Evolutionary conservation across 805 yeast species (phyloP), one percentile per base, ranked within the genome.

Genomic region (Teunomyces atbi): DNA sequence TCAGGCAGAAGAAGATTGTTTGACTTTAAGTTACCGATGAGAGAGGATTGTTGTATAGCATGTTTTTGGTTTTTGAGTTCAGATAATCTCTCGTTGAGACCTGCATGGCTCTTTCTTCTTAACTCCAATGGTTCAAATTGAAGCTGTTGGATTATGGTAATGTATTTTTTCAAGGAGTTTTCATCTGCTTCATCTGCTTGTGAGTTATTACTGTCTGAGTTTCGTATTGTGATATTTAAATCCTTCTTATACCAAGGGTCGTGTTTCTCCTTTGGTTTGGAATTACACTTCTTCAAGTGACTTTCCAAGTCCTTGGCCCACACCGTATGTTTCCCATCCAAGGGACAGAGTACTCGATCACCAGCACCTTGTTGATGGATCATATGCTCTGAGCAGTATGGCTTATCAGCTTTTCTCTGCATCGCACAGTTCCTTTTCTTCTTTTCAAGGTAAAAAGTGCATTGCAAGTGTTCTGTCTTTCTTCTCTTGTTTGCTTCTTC

Each of bases 1-100:
- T 61, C 46, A 2, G 60, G 34, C 1, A 64, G 61, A 32, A 84
- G 65, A 6, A 84, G 58, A 0, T 59, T 59, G 12, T 62, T 51
- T 4, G 64, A 60, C 19, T 74, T 69, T 56, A 90, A 62, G 50
- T 86, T 86, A 1, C 87, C 89, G 12, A 87, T 84, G 47, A 90
- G 61, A 1, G 95, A 85, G 0, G 90, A 76, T 61, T 90, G 97
- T 61, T 90, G 97, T 3, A 76, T 60, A 1, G 92, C 85, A 66
- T 90, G 97, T 57, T 89, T 89, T 50, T 74, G 78, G 60, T 82
- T 81, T 18, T 69, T 69, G 27, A 82, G 63, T 52, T 79, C 78
- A 3, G 65, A 65, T 40, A 79, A 66, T 47, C 90, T 67, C 10
- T 39, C 28, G 13, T 58, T 48, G 23, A 71, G 59, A 1, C 74